Evolutionary conservation across 163 green algal species (phyloP).

Genomic region (Scenedesmus sp.): DNA sequence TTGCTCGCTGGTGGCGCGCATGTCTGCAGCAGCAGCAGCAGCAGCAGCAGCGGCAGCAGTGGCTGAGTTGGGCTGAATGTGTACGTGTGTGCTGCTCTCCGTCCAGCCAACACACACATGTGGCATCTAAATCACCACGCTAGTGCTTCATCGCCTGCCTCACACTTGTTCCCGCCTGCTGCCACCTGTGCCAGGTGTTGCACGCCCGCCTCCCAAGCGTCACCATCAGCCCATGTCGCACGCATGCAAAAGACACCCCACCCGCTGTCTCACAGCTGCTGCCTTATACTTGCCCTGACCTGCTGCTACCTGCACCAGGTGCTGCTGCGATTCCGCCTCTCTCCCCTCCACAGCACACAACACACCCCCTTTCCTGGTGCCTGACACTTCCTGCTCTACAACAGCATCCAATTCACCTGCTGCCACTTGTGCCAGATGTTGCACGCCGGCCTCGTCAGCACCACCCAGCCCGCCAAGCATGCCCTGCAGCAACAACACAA

Average conservation of each 20-base stretch:
- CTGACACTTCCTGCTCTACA: too few relatives aligned
- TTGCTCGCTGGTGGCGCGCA: not conserved
- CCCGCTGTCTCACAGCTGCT: too few relatives aligned
- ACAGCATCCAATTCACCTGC: too few relatives aligned
- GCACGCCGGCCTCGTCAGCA: not conserved
- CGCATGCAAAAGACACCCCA: not conserved
- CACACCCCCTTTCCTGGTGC: not conserved
- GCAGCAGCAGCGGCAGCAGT: not conserved
- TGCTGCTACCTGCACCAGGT: constrained; percentile 12
- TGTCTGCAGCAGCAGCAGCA: not conserved
- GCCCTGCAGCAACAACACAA: too few relatives aligned
- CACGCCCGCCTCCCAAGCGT: not conserved
- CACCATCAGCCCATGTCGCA: not conserved
- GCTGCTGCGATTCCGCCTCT: not conserved
- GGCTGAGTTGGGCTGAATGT: not conserved
- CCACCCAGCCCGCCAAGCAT: not conserved
- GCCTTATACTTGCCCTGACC: not conserved
- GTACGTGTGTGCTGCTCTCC: too few relatives aligned
- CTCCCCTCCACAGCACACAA: not conserved
- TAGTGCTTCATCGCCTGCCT: too few relatives aligned
- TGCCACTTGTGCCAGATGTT: not conserved
- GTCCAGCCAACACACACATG: too few relatives aligned
- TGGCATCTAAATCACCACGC: too few relatives aligned
- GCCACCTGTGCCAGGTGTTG: not conserved
- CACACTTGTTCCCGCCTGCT: too few relatives aligned